Conservation (phyloP, 163 green algal genomes). For the Scenedesmus sp. region DNA sequence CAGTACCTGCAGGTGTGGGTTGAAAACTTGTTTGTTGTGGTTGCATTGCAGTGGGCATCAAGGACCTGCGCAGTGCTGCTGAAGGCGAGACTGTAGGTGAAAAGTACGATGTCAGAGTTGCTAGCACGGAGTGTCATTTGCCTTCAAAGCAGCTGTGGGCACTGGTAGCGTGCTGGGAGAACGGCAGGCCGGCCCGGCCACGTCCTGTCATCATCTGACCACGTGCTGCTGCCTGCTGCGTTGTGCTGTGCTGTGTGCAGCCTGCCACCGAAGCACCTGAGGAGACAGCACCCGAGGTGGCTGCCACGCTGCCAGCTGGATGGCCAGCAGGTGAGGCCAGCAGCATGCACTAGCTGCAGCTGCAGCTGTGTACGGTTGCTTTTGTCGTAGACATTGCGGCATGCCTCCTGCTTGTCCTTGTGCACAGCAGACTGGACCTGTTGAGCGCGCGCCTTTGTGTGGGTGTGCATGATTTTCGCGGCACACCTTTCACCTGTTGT, state of each 20-base stretch:
- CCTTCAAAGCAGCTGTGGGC: background rate
- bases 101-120: no score
- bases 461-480: background rate
- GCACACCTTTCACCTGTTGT: background rate
- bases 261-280: slow-evolving; percentile 59
- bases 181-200: no score
- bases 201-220: background rate
- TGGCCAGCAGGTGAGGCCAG: slow-evolving; percentile 51
- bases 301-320: slow-evolving; percentile 42
- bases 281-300: slow-evolving; percentile 62
- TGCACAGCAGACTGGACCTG: background rate
- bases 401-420: background rate
- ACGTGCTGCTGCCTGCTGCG: background rate
- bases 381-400: no score
- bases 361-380: background rate
- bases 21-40: background rate
- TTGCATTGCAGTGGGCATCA: background rate
- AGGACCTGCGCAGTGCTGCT: no score
- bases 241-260: background rate
- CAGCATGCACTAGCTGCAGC: background rate
- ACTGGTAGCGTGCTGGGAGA: no score
- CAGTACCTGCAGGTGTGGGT: slow-evolving; percentile 53
- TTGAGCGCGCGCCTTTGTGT: background rate
- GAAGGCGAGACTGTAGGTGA: no score
- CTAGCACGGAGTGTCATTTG: no score